Evolutionary conservation across 1,139 yeast genomes (phyloP).

Genomic region (Arxiozyma heterogenica): DNA sequence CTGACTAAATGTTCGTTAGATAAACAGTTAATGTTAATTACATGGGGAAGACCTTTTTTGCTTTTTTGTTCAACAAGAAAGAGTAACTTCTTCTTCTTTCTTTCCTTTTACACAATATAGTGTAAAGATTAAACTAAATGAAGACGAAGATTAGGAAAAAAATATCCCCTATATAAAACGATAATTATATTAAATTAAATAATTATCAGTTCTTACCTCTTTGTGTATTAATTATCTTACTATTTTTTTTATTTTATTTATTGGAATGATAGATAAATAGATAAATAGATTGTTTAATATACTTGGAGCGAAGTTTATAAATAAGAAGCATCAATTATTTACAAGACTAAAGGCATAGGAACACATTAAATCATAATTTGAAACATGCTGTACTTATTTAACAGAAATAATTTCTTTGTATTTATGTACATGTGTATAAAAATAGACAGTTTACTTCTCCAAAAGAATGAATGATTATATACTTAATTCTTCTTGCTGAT

Average conservation of each 20-base stretch:
- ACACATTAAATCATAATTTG: constrained; percentile 10
- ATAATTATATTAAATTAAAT: no score
- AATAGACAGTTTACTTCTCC: neutral
- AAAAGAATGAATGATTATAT: neutral
- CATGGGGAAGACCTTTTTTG: neutral
- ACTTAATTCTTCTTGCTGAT: neutral
- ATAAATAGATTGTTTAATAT: neutral
- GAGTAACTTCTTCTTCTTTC: neutral
- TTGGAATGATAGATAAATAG: neutral
- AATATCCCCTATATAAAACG: neutral
- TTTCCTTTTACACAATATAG: neutral
- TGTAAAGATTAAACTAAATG: neutral
- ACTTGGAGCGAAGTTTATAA: constrained; percentile 28
- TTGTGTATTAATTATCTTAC: neutral
- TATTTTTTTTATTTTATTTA: no score
- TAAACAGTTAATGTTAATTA: no score
- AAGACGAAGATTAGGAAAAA: neutral
- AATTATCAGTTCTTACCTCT: constrained; percentile 7
- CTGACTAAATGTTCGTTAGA: no score
- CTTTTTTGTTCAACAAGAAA: neutral
- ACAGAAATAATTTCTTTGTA: neutral
- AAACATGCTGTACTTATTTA: neutral
- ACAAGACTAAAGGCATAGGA: constrained; percentile 31
- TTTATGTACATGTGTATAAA: neutral
- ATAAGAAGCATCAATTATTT: constrained; percentile 21